These are phyloP conservation scores for Phytopythium ostracodes DNA, from an alignment of 352 stramenopile species.

Conservation along the genomic window DNA sequence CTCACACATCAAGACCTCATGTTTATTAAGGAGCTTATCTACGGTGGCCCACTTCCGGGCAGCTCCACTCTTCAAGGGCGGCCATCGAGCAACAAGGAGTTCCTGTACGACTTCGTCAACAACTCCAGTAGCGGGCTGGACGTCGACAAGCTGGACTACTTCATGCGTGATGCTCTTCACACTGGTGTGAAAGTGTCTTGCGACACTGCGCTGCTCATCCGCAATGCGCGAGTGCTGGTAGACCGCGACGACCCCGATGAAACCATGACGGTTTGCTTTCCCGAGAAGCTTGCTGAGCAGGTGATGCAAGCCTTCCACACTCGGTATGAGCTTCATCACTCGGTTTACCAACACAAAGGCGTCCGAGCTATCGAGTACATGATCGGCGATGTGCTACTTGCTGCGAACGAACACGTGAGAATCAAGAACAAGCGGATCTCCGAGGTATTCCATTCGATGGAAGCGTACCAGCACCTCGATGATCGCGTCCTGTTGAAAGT, in stretches of 20 bases:
- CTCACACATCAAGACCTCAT: conserved; percentile 44
- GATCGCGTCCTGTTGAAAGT: conserved; percentile 76
- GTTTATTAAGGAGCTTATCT: conserved; percentile 84
- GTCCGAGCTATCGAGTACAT: conserved; percentile 86
- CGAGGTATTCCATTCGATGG: conserved; percentile 55
- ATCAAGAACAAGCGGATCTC: conserved; percentile 68
- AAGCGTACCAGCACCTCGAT: conserved; percentile 80
- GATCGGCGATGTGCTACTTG: conserved; percentile 76
- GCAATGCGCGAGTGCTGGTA: conserved; percentile 60
- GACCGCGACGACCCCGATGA: conserved; percentile 40
- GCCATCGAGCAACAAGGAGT: conserved; percentile 36
- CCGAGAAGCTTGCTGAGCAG: conserved; percentile 79
- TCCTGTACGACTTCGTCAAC: conserved; percentile 89
- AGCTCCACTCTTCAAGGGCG: conserved; percentile 34
- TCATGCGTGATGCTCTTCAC: conserved; percentile 77
- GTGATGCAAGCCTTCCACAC: conserved; percentile 89
- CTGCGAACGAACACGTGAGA: conserved; percentile 52
- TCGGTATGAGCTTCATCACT: conserved; percentile 83
- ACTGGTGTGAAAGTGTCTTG: conserved; percentile 75
- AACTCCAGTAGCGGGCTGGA: conserved; percentile 85
- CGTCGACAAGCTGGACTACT: conserved; percentile 91
- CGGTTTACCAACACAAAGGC: conserved; percentile 85
- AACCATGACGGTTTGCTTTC: conserved; percentile 76
- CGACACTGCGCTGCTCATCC: conserved; percentile 72
- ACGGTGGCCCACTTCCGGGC: conserved; percentile 46